phyloP scores from a whole-genome alignment of 2,329 filamentous ascomycete species.

The Penicillium verrucosum region DNA sequence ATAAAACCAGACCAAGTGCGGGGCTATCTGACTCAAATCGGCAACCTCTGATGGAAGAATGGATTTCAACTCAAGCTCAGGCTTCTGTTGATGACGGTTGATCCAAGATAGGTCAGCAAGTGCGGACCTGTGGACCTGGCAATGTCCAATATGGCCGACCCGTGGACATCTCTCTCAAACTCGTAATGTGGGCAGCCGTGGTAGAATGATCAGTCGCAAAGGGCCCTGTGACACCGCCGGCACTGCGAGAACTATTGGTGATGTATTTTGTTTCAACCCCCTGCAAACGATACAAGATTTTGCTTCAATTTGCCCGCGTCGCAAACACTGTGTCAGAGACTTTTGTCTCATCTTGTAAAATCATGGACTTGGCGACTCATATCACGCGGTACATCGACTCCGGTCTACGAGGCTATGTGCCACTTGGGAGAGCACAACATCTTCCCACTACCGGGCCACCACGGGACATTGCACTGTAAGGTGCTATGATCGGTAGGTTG shows the following conservation, averaged over 20 bases:
- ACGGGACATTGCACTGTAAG: conserved; percentile 1
- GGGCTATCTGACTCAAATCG: conserved; percentile 38
- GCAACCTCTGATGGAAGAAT: conserved; percentile 76
- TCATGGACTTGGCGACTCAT: background rate
- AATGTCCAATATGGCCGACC: conserved; percentile 1
- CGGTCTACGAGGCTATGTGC: background rate
- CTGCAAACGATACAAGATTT: background rate
- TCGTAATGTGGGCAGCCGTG: conserved; percentile 6
- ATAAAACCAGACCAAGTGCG: conserved; percentile 38
- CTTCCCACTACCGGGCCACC: conserved; percentile 7
- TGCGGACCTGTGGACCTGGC: background rate
- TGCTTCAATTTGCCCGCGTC: background rate
- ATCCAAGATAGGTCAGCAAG: conserved; percentile 3
- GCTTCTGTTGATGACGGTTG: conserved; percentile 40
- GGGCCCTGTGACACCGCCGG: conserved; percentile 9
- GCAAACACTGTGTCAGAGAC: background rate
- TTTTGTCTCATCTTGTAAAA: background rate
- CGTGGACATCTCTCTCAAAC: conserved; percentile 3
- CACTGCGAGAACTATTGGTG: conserved; percentile 10
- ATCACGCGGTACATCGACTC: background rate
- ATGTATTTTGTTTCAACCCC: conserved; percentile 3
- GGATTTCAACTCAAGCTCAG: conserved; percentile 72
- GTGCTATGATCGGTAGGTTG: conserved; percentile 9
- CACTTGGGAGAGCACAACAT: background rate
- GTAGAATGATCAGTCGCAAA: conserved; percentile 11